Evolutionary conservation across 2,329 filamentous ascomycete genomes (phyloP).

Genomic region (Aureobasidium sp.): DNA sequence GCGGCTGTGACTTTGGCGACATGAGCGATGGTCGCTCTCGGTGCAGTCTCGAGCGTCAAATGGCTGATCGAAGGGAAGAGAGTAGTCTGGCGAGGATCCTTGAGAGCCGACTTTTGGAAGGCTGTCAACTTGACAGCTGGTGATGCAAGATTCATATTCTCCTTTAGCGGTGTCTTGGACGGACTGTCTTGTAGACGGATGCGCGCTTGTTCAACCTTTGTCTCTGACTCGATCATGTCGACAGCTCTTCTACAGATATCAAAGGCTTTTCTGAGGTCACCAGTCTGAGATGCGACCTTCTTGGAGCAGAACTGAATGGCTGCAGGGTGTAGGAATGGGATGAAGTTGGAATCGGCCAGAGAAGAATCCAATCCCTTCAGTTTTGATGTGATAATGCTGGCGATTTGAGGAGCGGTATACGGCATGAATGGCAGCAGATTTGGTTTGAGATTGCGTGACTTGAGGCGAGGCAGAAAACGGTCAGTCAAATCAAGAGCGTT

Average conservation of each 20-base stretch:
- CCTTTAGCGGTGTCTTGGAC: slow-evolving; percentile 56
- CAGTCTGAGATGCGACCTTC: slow-evolving; percentile 89
- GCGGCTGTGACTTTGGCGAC: slow-evolving; percentile 85
- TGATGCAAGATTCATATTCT: slow-evolving; percentile 69
- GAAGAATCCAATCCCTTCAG: slow-evolving; percentile 64
- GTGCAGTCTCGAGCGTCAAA: slow-evolving; percentile 65
- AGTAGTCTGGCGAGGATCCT: slow-evolving; percentile 9
- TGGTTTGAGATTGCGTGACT: slow-evolving; percentile 85
- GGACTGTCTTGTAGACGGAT: slow-evolving; percentile 40
- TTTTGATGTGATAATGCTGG: slow-evolving; percentile 74
- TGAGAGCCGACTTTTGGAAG: slow-evolving; percentile 40
- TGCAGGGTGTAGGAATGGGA: slow-evolving; percentile 88
- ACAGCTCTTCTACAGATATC: slow-evolving; percentile 86
- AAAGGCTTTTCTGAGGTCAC: slow-evolving; percentile 89
- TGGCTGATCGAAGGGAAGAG: slow-evolving; percentile 32
- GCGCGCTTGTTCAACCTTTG: slow-evolving; percentile 55
- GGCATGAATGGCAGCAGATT: slow-evolving; percentile 85
- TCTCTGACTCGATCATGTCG: slow-evolving; percentile 81
- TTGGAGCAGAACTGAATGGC: slow-evolving; percentile 90
- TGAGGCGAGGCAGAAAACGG: slow-evolving; percentile 85
- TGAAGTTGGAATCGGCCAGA: slow-evolving; percentile 42
- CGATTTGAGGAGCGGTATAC: slow-evolving; percentile 81
- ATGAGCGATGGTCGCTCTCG: slow-evolving; percentile 80
- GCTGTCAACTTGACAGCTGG: slow-evolving; percentile 27
- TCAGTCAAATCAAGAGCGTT: slow-evolving; percentile 95